Evolutionary conservation across 1,139 yeast species (phyloP).

Genomic region (Geotrichum australiense): DNA sequence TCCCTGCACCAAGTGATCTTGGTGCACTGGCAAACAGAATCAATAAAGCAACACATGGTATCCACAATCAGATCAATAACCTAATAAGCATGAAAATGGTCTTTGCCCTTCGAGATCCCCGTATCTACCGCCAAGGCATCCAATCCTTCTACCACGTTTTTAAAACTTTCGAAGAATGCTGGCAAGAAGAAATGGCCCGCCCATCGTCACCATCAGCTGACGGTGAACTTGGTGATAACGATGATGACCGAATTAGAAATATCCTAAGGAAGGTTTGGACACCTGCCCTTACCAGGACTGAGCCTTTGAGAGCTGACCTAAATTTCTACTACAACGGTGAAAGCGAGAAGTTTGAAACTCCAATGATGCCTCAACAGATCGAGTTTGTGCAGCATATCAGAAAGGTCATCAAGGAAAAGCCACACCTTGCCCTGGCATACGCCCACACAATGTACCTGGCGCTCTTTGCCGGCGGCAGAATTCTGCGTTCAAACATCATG

Average conservation of each 20-base stretch:
- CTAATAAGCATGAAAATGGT: constrained; percentile 65
- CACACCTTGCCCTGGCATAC: constrained; percentile 71
- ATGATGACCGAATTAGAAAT: constrained; percentile 36
- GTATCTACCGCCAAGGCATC: constrained; percentile 72
- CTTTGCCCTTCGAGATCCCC: constrained; percentile 66
- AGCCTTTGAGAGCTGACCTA: constrained; percentile 53
- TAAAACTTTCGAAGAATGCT: constrained; percentile 51
- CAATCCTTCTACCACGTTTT: constrained; percentile 74
- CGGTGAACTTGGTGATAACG: constrained; percentile 27
- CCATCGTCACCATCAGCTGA: too few relatives aligned
- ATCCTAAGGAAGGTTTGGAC: constrained; percentile 54
- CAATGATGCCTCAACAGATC: constrained; percentile 56
- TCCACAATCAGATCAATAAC: constrained; percentile 65
- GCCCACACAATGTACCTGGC: constrained; percentile 83
- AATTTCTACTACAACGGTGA: constrained; percentile 56
- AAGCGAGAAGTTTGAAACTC: constrained; percentile 47
- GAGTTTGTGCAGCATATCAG: constrained; percentile 57
- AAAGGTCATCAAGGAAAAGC: constrained; percentile 49
- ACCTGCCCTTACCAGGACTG: constrained; percentile 62
- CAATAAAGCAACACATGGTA: constrained; percentile 55
- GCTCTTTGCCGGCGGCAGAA: constrained; percentile 77
- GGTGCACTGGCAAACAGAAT: constrained; percentile 82
- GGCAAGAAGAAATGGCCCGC: constrained; percentile 35
- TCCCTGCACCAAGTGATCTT: constrained; percentile 65
- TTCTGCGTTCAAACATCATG: constrained; percentile 60